Percentiles rank a stretch among this genome's conserved stretches.
Conservation (phyloP, 1,284 basidiomycete species). For the Ustilago tritici region DNA sequence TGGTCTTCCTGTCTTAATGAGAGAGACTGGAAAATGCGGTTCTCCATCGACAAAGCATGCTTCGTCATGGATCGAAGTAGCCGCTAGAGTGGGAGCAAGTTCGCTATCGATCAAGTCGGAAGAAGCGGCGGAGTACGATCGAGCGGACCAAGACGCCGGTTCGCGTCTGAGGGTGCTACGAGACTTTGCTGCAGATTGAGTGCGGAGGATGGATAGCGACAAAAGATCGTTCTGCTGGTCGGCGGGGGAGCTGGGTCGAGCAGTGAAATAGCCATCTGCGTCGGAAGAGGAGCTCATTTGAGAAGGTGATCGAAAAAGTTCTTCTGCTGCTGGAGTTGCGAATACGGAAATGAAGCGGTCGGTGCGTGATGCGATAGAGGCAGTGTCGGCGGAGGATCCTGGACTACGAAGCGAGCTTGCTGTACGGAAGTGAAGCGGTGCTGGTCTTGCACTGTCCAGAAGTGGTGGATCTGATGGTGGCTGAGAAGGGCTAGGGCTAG, state of each 20-base stretch:
- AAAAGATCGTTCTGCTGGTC: conserved; percentile 6
- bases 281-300: conserved; percentile 30
- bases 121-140: conserved; percentile 12
- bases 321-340: conserved; percentile 24
- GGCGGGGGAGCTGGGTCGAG: conserved; percentile 29
- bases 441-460: neutral
- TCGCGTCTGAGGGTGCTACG: conserved; percentile 24
- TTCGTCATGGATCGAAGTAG: conserved; percentile 22
- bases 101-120: conserved; percentile 26
- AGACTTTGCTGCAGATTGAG: conserved; percentile 8
- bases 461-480: neutral
- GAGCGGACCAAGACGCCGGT: conserved; percentile 23
- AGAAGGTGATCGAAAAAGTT: conserved; percentile 27
- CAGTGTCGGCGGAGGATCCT: conserved; percentile 1
- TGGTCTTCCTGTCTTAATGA: neutral
- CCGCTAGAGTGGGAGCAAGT: conserved; percentile 4
- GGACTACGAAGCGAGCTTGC: neutral
- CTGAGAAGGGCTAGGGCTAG: conserved; percentile 4
- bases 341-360: conserved; percentile 16
- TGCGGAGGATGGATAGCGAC: conserved; percentile 13
- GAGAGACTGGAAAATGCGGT: conserved; percentile 3
- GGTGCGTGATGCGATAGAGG: conserved; percentile 10
- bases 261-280: conserved; percentile 39
- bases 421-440: neutral
- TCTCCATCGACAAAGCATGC: conserved; percentile 32